Conservation (phyloP, 2,329 filamentous ascomycete genomes). For the Beauveria brongniartii region DNA sequence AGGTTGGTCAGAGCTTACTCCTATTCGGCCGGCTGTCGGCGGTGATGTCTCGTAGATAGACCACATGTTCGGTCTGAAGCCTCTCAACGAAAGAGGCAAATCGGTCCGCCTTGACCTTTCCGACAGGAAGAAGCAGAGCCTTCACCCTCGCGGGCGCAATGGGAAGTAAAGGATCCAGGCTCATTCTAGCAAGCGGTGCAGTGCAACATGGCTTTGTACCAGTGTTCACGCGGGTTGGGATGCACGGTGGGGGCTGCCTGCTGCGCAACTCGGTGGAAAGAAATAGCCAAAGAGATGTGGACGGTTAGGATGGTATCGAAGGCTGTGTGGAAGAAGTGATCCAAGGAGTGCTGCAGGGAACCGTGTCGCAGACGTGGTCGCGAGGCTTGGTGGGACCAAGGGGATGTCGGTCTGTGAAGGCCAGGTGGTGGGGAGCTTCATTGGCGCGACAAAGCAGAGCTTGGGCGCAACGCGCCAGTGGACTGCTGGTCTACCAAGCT, state of each 20-base stretch:
- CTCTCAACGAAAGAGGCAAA: conserved; percentile 74
- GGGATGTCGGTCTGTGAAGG: conserved; percentile 1
- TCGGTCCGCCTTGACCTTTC: conserved; percentile 72
- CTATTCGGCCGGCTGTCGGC: conserved; percentile 77
- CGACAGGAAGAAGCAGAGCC: conserved; percentile 78
- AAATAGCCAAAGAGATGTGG: neutral
- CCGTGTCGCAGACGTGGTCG: conserved; percentile 5
- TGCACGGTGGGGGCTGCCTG: neutral
- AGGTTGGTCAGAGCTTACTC: conserved; percentile 48
- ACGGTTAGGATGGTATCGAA: neutral
- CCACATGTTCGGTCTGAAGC: conserved; percentile 69
- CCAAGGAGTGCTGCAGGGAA: neutral
- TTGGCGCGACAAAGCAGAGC: neutral
- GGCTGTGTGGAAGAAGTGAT: neutral
- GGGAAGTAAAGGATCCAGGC: conserved; percentile 80
- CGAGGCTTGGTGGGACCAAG: conserved; percentile 4
- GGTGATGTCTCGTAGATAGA: conserved; percentile 78
- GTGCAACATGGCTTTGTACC: conserved; percentile 15
- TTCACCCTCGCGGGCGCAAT: conserved; percentile 86
- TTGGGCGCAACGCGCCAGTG: neutral
- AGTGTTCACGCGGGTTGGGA: neutral
- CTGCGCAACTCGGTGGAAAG: neutral
- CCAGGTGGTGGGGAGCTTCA: conserved; percentile 4
- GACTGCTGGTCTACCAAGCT: no score
- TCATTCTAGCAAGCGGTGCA: conserved; percentile 58